Evolutionary conservation across 352 stramenopile species (phyloP).

Genomic region (Phytophthora hybrid): DNA sequence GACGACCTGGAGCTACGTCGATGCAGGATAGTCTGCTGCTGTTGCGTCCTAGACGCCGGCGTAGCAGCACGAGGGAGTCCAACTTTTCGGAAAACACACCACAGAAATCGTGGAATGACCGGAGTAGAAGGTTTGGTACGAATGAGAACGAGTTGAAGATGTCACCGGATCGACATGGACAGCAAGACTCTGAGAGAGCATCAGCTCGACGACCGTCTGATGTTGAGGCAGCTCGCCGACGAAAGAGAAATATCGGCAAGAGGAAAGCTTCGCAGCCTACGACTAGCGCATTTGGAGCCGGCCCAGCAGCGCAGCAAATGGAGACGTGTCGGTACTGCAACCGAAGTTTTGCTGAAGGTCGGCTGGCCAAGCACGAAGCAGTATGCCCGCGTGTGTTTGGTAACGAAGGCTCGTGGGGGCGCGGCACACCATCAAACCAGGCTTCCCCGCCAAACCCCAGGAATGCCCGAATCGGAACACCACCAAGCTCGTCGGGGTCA

Average conservation of each 20-base stretch:
- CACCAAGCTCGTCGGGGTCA: conserved; percentile 23
- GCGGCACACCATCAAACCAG: conserved; percentile 44
- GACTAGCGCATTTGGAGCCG: conserved; percentile 9
- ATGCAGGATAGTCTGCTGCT: conserved; percentile 60
- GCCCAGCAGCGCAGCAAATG: conserved; percentile 30
- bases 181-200: conserved; percentile 3
- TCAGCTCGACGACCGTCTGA: conserved; percentile 4
- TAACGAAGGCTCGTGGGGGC: conserved; percentile 77
- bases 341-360: conserved; percentile 83
- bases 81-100: conserved; percentile 20
- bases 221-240: conserved; percentile 2
- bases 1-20: conserved; percentile 36
- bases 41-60: conserved; percentile 39
- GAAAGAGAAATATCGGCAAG: conserved; percentile 27
- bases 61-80: conserved; percentile 8
- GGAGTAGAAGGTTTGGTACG: conserved; percentile 8
- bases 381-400: conserved; percentile 86
- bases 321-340: conserved; percentile 86
- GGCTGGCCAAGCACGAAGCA: conserved; percentile 82
- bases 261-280: conserved; percentile 22
- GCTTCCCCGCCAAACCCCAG: conserved; percentile 14
- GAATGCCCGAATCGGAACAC: conserved; percentile 19
- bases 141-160: conserved; percentile 10
- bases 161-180: too few species aligned
- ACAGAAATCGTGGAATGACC: conserved; percentile 14